phyloP scores from a whole-genome alignment of 306 rosid genomes.

The Vigna mungo region DNA sequence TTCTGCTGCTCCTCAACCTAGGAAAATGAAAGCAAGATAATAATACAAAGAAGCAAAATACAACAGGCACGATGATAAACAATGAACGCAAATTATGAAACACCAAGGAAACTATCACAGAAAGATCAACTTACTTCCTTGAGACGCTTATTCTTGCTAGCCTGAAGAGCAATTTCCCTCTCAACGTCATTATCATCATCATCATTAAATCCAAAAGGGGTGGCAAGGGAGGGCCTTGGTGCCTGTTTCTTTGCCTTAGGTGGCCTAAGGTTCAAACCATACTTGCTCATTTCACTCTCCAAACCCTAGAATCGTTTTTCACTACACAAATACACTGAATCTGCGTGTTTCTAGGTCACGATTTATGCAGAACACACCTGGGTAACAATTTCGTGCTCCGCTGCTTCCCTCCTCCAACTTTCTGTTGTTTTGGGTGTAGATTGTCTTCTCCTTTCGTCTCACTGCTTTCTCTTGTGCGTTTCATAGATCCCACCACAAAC shows the following conservation, averaged over 20 bases:
- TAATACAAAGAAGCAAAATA: not conserved
- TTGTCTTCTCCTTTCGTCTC: too few relatives aligned
- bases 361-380: too few relatives aligned
- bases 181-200: conserved; percentile 77
- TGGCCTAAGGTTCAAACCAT: conserved; percentile 81
- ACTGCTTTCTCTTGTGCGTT: too few relatives aligned
- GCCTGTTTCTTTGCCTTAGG: conserved; percentile 65
- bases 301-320: too few relatives aligned
- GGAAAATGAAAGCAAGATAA: conserved; percentile 12
- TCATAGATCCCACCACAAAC: too few relatives aligned
- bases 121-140: conserved; percentile 62
- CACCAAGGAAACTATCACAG: not conserved
- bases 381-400: too few relatives aligned
- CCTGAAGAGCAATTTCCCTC: conserved; percentile 83
- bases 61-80: not conserved
- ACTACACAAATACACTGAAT: too few relatives aligned
- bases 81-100: conserved; percentile 2
- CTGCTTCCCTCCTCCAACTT: too few relatives aligned
- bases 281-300: conserved; percentile 71
- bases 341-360: too few relatives aligned
- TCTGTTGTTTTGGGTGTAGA: too few relatives aligned
- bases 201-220: conserved; percentile 68
- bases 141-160: conserved; percentile 81
- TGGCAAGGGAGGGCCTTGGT: conserved; percentile 58
- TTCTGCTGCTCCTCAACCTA: conserved; percentile 87